Percentiles rank a stretch among this genome's conserved stretches.
These are phyloP conservation scores for Amphibolis antarctica DNA, from an alignment of 106 monocot species.

Conservation along the genomic window DNA sequence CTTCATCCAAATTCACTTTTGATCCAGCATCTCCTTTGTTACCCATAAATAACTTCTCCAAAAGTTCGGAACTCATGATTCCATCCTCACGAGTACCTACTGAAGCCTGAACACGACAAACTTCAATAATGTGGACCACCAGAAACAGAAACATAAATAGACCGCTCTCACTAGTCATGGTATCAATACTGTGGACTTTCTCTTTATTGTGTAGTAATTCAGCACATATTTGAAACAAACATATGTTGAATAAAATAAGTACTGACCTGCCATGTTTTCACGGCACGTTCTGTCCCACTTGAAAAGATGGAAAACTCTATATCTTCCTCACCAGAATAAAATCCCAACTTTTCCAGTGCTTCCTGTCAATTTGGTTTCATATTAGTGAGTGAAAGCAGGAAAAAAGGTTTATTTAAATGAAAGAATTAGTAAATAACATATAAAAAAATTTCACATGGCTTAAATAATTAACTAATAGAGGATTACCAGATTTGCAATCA, in stretches of 20 bases:
- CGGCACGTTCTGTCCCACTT: conserved; percentile 84
- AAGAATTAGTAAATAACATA: too few species aligned
- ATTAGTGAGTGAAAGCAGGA: not conserved
- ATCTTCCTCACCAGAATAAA: conserved; percentile 96
- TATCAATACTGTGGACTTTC: too few species aligned
- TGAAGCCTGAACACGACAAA: conserved; percentile 39
- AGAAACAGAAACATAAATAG: not conserved
- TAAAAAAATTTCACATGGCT: too few species aligned
- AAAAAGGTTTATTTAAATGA: too few species aligned
- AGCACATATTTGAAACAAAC: too few species aligned
- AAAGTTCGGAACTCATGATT: conserved; percentile 61
- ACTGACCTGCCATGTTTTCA: conserved; percentile 90
- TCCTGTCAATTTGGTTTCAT: conserved; percentile 37
- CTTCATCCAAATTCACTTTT: conserved; percentile 12
- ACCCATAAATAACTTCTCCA: conserved; percentile 45
- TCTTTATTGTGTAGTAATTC: not conserved
- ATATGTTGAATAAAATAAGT: too few species aligned
- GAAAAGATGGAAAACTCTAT: conserved; percentile 75
- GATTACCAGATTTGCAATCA: too few species aligned
- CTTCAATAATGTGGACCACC: not conserved
- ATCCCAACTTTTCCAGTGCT: conserved; percentile 77
- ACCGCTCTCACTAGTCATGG: too few species aligned
- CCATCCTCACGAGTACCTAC: conserved; percentile 48
- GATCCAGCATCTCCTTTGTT: not conserved
- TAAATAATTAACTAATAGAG: too few species aligned